Conservation (phyloP, 2,329 filamentous ascomycete species). For the Apiospora hydei region DNA sequence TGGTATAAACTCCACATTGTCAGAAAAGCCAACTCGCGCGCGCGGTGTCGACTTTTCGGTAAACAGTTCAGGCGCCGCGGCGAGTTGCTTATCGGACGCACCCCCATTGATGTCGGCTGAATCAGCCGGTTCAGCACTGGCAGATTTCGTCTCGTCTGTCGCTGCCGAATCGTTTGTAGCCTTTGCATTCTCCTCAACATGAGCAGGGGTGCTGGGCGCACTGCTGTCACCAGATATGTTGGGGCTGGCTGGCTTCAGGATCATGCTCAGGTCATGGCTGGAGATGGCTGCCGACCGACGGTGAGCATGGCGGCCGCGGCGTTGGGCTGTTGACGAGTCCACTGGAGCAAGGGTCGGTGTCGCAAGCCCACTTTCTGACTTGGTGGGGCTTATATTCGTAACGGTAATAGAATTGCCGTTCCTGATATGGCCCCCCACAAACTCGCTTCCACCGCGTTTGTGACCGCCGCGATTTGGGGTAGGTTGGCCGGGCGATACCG, state of each 20-base stretch:
- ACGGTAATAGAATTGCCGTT: slow-evolving; percentile 64
- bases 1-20: slow-evolving; percentile 83
- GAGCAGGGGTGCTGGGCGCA: slow-evolving; percentile 68
- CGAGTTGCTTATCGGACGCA: slow-evolving; percentile 36
- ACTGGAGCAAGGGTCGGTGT: slow-evolving; percentile 63
- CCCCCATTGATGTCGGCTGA: slow-evolving; percentile 30
- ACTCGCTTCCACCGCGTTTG: slow-evolving; percentile 83
- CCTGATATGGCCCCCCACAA: slow-evolving; percentile 77
- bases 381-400: slow-evolving; percentile 75
- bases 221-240: slow-evolving; percentile 65
- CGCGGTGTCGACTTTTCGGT: slow-evolving; percentile 52
- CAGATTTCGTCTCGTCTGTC: not conserved
- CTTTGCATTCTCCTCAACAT: slow-evolving; percentile 46
- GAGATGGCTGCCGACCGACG: slow-evolving; percentile 85
- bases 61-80: slow-evolving; percentile 31
- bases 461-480: slow-evolving; percentile 74
- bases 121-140: slow-evolving; percentile 7
- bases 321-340: slow-evolving; percentile 52
- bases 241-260: slow-evolving; percentile 67
- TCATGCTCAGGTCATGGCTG: slow-evolving; percentile 77
- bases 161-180: slow-evolving; percentile 25
- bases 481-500: slow-evolving; percentile 60
- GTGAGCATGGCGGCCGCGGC: slow-evolving; percentile 75
- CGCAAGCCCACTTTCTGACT: slow-evolving; percentile 63
- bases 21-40: slow-evolving; percentile 81